Conservation (phyloP, 2,329 filamentous ascomycete genomes). For the Apiospora malaysiana region DNA sequence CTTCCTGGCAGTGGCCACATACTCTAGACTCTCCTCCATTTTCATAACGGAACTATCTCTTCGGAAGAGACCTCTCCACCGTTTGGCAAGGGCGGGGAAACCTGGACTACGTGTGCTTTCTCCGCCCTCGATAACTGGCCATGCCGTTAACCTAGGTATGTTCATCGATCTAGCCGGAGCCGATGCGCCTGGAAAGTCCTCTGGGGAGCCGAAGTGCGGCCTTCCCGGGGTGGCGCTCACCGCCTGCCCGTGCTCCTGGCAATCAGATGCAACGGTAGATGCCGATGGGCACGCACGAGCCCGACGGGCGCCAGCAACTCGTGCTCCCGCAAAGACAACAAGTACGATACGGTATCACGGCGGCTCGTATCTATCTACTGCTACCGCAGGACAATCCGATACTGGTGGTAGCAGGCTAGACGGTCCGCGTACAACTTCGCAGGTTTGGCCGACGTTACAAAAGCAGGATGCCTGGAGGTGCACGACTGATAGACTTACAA, state of each 20-base stretch:
- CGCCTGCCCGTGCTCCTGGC: background rate
- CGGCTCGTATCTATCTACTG: background rate
- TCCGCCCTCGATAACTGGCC: too few relatives aligned
- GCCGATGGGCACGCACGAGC: background rate
- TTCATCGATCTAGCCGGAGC: background rate
- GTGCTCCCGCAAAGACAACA: background rate
- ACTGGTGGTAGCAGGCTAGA: background rate
- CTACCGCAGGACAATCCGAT: background rate
- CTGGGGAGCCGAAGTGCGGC: background rate
- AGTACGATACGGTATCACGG: background rate
- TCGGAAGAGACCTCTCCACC: too few relatives aligned
- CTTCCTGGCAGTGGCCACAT: too few relatives aligned
- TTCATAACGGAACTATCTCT: too few relatives aligned
- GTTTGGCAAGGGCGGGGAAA: too few relatives aligned
- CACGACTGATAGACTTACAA: background rate
- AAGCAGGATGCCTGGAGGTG: background rate
- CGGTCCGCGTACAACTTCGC: background rate
- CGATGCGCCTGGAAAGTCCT: background rate
- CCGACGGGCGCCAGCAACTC: background rate
- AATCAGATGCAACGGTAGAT: background rate
- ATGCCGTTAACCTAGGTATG: background rate
- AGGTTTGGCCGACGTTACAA: background rate
- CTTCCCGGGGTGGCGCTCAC: background rate
- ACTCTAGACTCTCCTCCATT: too few relatives aligned
- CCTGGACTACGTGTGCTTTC: too few relatives aligned